Conservation (phyloP, 1,139 yeast genomes). For the Hansenula sp. region DNA sequence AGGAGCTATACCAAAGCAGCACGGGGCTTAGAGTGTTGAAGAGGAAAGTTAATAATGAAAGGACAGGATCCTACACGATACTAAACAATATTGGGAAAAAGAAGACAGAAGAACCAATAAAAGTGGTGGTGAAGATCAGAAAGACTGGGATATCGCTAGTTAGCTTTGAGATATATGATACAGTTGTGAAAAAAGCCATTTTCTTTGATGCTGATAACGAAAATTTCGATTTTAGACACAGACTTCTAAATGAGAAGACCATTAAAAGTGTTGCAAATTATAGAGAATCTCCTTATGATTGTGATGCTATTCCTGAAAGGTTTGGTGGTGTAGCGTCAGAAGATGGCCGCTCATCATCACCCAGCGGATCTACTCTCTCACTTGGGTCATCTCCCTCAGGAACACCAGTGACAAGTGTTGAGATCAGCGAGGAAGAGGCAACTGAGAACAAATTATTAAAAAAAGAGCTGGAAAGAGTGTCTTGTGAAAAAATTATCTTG, state of each 20-base stretch:
- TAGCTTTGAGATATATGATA: not conserved
- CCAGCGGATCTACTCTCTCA: too few relatives aligned
- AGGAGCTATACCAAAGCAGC: not conserved
- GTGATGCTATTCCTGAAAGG: not conserved
- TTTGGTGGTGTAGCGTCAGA: not conserved
- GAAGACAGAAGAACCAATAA: conserved; percentile 2
- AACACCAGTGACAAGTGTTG: not conserved
- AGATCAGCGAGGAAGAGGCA: not conserved
- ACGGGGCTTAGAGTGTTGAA: not conserved
- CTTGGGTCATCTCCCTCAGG: not conserved
- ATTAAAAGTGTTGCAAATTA: not conserved
- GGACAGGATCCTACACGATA: conserved; percentile 1
- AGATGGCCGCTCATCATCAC: not conserved
- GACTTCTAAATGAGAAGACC: not conserved
- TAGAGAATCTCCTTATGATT: not conserved
- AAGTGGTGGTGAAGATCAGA: not conserved
- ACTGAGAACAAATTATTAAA: not conserved
- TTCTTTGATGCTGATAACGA: not conserved
- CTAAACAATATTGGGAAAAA: conserved; percentile 7
- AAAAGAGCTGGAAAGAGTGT: not conserved
- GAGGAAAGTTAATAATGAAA: not conserved
- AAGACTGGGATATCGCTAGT: not conserved
- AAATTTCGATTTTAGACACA: not conserved
- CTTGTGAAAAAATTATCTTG: not conserved
- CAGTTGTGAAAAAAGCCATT: not conserved